A percentile compares a stretch with the other conserved stretches of the same genome.
Conservation (phyloP, 2,329 filamentous ascomycete species). For the Colletotrichum sp. region DNA sequence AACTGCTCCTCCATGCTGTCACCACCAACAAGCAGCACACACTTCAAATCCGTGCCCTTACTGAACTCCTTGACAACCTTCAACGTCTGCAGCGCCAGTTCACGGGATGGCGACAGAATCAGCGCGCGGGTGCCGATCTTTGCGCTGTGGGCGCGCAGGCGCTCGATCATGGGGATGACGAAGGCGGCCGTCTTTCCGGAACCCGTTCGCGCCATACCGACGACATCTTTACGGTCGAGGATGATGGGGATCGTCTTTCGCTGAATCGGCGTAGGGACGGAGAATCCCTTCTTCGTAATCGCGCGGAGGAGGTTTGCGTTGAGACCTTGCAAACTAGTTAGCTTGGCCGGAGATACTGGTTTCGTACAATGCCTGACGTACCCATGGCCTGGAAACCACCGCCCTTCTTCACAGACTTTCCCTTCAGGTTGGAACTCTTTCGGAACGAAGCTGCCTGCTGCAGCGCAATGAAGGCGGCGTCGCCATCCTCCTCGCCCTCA, state of each 20-base stretch:
- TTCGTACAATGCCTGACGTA: slow-evolving; percentile 36
- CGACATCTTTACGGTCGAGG: slow-evolving; percentile 90
- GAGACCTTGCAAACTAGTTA: slow-evolving; percentile 56
- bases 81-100: slow-evolving; percentile 91
- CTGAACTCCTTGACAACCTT: slow-evolving; percentile 97
- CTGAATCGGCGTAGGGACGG: slow-evolving; percentile 95
- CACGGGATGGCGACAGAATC: slow-evolving; percentile 90
- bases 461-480: slow-evolving; percentile 90
- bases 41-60: slow-evolving; percentile 87
- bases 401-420: slow-evolving; percentile 88
- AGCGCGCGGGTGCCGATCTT: slow-evolving; percentile 86
- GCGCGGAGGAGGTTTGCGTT: slow-evolving; percentile 86
- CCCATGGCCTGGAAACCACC: slow-evolving; percentile 97
- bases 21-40: slow-evolving; percentile 90
- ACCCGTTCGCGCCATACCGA: slow-evolving; percentile 98
- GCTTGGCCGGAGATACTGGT: not conserved
- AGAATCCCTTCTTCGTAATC: slow-evolving; percentile 93
- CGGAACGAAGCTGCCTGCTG: slow-evolving; percentile 87
- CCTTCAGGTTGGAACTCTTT: slow-evolving; percentile 82
- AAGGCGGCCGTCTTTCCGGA: slow-evolving; percentile 98
- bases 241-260: slow-evolving; percentile 94
- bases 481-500: slow-evolving; percentile 66
- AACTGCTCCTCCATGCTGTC: slow-evolving; percentile 97
- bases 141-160: slow-evolving; percentile 84
- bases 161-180: slow-evolving; percentile 98